These are phyloP conservation scores for Sarcodon sp. DNA, from an alignment of 768 basidiomycete genomes.

Conservation along the genomic window DNA sequence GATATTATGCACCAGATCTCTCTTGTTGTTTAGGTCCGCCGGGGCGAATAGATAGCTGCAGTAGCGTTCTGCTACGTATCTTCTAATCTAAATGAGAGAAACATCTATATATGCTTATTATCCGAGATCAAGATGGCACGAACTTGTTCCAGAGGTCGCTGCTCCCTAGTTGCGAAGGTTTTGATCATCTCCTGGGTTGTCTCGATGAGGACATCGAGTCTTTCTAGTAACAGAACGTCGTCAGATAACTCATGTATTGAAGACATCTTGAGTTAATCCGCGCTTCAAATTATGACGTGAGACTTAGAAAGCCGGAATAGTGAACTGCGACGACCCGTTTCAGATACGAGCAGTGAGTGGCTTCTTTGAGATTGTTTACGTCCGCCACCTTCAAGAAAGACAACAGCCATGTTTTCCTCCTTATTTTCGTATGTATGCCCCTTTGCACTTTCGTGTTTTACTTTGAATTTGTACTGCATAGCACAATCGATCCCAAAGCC, in stretches of 20 bases:
- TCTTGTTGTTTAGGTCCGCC: not conserved
- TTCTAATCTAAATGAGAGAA: constrained; percentile 23
- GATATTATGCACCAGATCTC: constrained; percentile 27
- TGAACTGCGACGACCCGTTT: too few species aligned
- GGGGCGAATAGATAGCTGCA: constrained; percentile 38
- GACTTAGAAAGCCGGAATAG: too few species aligned
- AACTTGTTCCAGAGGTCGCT: constrained; percentile 48
- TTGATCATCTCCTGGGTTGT: constrained; percentile 42
- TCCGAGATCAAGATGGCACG: constrained; percentile 4
- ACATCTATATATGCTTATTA: not conserved
- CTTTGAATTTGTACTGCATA: constrained; percentile 14
- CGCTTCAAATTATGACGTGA: too few species aligned
- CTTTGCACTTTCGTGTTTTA: not conserved
- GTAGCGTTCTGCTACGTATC: constrained; percentile 52
- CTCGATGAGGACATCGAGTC: constrained; percentile 51
- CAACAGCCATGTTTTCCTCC: constrained; percentile 59
- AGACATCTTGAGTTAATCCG: too few species aligned
- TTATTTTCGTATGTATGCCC: constrained; percentile 56
- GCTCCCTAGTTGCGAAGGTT: constrained; percentile 49
- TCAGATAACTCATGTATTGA: not conserved
- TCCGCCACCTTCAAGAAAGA: not conserved
- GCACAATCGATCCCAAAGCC: constrained; percentile 49
- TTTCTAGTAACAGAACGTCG: constrained; percentile 48
- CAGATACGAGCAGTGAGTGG: not conserved
- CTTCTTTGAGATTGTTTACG: constrained; percentile 1